Evolutionary conservation across 2,329 filamentous ascomycete genomes (phyloP).

Genomic region (Epichloe elymi): DNA sequence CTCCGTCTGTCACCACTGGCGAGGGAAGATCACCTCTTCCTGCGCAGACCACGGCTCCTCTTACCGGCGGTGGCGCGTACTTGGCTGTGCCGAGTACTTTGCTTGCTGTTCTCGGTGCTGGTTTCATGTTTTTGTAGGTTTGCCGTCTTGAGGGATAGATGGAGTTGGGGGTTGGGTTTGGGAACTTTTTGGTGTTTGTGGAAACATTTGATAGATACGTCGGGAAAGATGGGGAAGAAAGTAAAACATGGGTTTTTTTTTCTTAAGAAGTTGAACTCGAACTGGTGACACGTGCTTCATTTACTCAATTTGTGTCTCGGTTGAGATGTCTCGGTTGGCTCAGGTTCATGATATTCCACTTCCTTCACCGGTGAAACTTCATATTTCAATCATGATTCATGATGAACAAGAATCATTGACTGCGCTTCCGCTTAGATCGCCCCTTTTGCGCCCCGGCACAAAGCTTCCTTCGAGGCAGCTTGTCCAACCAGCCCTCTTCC

Average conservation of each 20-base stretch:
- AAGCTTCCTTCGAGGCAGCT: slow-evolving; percentile 46
- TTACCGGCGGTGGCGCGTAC: slow-evolving; percentile 13
- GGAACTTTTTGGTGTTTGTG: no score
- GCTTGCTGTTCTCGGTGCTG: slow-evolving; percentile 29
- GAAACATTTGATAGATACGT: no score
- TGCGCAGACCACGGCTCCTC: slow-evolving; percentile 7
- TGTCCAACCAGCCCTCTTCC: slow-evolving; percentile 47
- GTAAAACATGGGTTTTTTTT: no score
- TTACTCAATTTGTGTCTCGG: no score
- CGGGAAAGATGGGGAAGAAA: no score
- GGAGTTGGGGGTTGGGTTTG: background rate
- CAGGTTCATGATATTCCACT: no score
- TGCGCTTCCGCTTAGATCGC: slow-evolving; percentile 34
- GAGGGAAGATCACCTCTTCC: background rate
- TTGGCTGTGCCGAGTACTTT: slow-evolving; percentile 28
- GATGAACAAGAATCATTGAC: background rate
- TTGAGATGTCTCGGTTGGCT: no score
- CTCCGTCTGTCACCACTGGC: background rate
- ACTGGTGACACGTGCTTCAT: no score
- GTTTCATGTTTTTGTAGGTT: slow-evolving; percentile 27
- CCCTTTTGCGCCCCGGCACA: slow-evolving; percentile 55
- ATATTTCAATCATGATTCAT: no score
- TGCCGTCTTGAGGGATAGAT: background rate
- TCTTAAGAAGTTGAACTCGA: no score
- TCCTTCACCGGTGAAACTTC: no score